Base-by-base conservation (phyloP, 139 green algal genomes). In the Chlorella sp. region DNA sequence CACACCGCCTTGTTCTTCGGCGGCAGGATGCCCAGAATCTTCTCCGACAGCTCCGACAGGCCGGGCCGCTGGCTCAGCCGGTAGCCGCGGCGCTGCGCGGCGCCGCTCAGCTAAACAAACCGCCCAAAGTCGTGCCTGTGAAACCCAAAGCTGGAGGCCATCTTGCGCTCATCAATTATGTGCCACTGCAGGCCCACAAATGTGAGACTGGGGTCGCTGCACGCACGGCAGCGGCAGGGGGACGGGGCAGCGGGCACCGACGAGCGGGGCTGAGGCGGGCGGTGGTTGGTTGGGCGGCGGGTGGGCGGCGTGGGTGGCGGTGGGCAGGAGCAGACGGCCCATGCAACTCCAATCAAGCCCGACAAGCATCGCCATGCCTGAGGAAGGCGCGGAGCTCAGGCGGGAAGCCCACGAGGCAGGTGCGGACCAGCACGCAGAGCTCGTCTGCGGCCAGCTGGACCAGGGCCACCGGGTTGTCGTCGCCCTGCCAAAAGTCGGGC, bases 131-230 rank as follows among this genome's bases (percentile, higher is more conserved):
- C 5, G 31, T 27, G 25, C 19, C 41, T 68, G 14, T 71, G 40
- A 46, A 56, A 62, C 3, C 56, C 56, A 80, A 82, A 82, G 48
- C 65, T 77, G 23, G 38, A 45, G 29, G 27, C 6, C 77, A 82
- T 82, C 31, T 82, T 82, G 21, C 19, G 40, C 23, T 65, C 77
- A n/a, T 82, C 77, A 12, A 27, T 40, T 0, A 33, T 48, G 17
- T 73, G 45, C 77, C 77, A 82, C 46, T 73, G 60, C 25, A 81
- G 67, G n/a, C 40, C 50, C 55, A 82, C 74, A 73, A 82, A 73
- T 42, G 17, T 48, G 1, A 59, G n/a, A n/a, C 25, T 33, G 9
- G 19, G 29, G 21, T 48, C 48, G 62, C 67, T 73, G 67, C 48
- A 48, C 9, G 53, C 9, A 29, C 1, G 41, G 46, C 33, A 48